phyloP scores from a whole-genome alignment of 495 filamentous ascomycete species.

The Hapsidospora chrysogenum region DNA sequence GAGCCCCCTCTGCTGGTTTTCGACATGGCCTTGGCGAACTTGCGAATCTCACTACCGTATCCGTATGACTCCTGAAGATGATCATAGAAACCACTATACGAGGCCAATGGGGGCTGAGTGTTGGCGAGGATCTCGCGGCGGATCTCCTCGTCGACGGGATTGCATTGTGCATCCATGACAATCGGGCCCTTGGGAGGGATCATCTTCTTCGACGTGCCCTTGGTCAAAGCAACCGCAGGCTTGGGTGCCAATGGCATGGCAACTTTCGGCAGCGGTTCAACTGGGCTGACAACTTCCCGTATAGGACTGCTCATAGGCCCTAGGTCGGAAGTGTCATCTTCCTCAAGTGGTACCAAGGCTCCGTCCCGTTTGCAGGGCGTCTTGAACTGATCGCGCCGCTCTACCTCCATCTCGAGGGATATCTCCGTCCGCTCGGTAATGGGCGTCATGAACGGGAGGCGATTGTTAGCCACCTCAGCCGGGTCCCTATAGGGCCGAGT shows the following conservation, averaged over 20 bases:
- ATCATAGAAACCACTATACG: constrained; percentile 64
- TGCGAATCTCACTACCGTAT: constrained; percentile 57
- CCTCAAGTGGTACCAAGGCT: constrained; percentile 17
- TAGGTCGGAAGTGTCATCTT: constrained; percentile 18
- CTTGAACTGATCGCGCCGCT: constrained; percentile 42
- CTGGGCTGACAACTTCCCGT: constrained; percentile 36
- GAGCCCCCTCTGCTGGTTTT: constrained; percentile 43
- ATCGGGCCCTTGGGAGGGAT: constrained; percentile 38
- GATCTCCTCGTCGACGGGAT: constrained; percentile 63
- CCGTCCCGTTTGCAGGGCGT: constrained; percentile 45
- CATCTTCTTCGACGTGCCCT: constrained; percentile 5
- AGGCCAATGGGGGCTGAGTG: constrained; percentile 49
- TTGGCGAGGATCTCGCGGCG: constrained; percentile 57
- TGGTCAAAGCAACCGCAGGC: constrained; percentile 1
- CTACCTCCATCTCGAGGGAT: constrained; percentile 43
- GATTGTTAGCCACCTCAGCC: constrained; percentile 60
- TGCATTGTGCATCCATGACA: constrained; percentile 70
- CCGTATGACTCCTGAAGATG: constrained; percentile 39
- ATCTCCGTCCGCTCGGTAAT: constrained; percentile 92
- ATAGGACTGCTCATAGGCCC: constrained; percentile 55
- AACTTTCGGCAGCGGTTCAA: constrained; percentile 19
- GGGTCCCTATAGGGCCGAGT: constrained; percentile 62
- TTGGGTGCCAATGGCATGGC: constrained; percentile 28
- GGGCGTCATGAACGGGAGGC: constrained; percentile 94
- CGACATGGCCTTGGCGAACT: constrained; percentile 49